Conservation (phyloP, 164 flowering plant species). For the Brasenia schreberi region DNA sequence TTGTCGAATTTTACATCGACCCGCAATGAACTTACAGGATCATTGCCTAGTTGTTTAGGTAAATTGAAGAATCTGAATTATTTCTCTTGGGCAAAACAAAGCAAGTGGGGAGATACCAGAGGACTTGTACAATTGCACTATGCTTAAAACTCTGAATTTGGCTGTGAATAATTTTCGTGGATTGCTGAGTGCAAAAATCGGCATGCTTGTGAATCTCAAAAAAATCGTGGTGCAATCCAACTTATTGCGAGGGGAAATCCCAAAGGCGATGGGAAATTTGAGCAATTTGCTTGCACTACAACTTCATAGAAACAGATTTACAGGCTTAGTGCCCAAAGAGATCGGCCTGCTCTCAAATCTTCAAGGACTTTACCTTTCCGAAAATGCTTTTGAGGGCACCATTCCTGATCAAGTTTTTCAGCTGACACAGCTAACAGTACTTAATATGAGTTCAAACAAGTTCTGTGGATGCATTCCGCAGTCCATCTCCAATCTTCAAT, state of each 20-base stretch:
- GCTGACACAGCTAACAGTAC: slow-evolving; percentile 32
- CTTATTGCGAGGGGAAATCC: slow-evolving; percentile 34
- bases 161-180: slow-evolving; percentile 33
- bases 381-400: slow-evolving; percentile 44
- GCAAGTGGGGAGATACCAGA: slow-evolving; percentile 45
- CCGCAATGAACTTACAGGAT: slow-evolving; percentile 39
- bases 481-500: slow-evolving; percentile 34
- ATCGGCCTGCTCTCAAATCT: slow-evolving; percentile 41
- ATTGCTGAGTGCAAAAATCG: slow-evolving; percentile 21
- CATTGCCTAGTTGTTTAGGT: slow-evolving; percentile 44
- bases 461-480: slow-evolving; percentile 50
- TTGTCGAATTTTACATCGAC: background rate
- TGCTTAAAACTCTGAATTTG: slow-evolving; percentile 26
- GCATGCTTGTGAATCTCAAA: slow-evolving; percentile 24
- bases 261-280: slow-evolving; percentile 39
- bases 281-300: slow-evolving; percentile 18
- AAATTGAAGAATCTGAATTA: slow-evolving; percentile 33
- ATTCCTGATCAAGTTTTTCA: slow-evolving; percentile 35
- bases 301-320: slow-evolving; percentile 23
- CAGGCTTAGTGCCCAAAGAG: slow-evolving; percentile 35
- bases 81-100: slow-evolving; percentile 16
- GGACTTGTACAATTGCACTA: slow-evolving; percentile 52
- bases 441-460: slow-evolving; percentile 34
- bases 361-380: slow-evolving; percentile 41
- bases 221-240: slow-evolving; percentile 15